These are phyloP conservation scores for Malus asiatica DNA, from an alignment of 306 rosid genomes.

Conservation along the genomic window DNA sequence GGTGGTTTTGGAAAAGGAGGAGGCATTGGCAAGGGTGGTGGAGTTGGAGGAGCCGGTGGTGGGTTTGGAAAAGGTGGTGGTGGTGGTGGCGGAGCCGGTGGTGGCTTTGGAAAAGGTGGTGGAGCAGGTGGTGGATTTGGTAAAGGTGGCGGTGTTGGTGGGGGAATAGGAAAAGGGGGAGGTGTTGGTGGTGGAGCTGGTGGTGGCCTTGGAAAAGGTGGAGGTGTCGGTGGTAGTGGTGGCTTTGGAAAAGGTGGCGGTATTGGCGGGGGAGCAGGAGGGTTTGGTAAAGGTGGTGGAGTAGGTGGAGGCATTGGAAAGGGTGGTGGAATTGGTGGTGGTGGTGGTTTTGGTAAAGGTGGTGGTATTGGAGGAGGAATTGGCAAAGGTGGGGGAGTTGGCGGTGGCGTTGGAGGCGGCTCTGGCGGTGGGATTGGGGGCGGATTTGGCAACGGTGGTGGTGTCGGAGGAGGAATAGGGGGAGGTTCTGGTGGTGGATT, in stretches of 20 bases:
- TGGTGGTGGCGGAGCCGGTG: neutral
- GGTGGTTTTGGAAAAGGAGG: constrained; percentile 6
- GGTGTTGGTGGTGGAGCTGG: constrained; percentile 30
- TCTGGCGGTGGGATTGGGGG: constrained; percentile 10
- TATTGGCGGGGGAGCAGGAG: neutral
- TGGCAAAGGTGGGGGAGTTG: constrained; percentile 10
- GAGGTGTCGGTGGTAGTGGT: constrained; percentile 24
- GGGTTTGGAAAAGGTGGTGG: constrained; percentile 6
- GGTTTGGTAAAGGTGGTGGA: constrained; percentile 24
- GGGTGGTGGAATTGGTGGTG: constrained; percentile 14
- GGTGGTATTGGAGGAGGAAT: neutral
- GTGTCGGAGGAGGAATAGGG: constrained; percentile 15
- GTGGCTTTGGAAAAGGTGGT: neutral
- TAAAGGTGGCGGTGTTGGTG: neutral
- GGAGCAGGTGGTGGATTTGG: constrained; percentile 12
- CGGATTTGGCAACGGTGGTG: constrained; percentile 16
- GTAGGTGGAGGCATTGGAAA: neutral
- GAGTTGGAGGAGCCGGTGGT: neutral
- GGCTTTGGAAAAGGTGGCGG: constrained; percentile 8
- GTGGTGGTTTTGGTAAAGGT: neutral
- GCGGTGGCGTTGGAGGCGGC: constrained; percentile 17
- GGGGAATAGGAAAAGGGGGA: constrained; percentile 5
- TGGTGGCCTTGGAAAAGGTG: constrained; percentile 21
- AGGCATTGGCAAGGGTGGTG: neutral
- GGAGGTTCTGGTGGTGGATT: constrained; percentile 13